Evolutionary conservation across 139 green algal species (phyloP).

Genomic region (Chlamydomonas eustigma): DNA sequence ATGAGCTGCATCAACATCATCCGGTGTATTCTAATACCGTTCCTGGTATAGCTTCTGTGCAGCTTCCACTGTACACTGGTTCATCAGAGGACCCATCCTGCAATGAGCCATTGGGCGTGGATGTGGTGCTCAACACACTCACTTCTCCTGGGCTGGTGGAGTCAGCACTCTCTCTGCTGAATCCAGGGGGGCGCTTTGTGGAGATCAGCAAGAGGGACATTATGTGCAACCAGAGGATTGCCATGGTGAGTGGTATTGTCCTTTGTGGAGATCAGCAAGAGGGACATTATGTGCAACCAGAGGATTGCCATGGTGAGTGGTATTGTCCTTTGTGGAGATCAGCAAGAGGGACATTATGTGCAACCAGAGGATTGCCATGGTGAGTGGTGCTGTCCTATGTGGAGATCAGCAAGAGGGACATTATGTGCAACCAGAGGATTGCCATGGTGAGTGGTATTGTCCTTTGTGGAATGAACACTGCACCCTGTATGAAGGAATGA

Average conservation of each 20-base stretch:
- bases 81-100: not conserved
- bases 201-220: conserved; percentile 90
- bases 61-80: not conserved
- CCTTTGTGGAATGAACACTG: too few relatives aligned
- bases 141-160: conserved; percentile 72
- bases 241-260: too few relatives aligned
- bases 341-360: conserved; percentile 83
- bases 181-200: conserved; percentile 54
- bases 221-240: conserved; percentile 49
- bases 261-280: conserved; percentile 85
- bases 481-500: too few relatives aligned
- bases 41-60: not conserved
- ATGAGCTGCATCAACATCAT: not conserved
- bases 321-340: conserved; percentile 70
- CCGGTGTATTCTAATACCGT: not conserved
- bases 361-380: conserved; percentile 31
- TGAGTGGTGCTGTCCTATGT: conserved; percentile 54
- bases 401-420: conserved; percentile 86
- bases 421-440: conserved; percentile 57
- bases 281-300: conserved; percentile 67
- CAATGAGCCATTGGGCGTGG: conserved; percentile 40
- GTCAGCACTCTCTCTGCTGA: conserved; percentile 49
- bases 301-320: conserved; percentile 29
- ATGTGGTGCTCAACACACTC: conserved; percentile 76
- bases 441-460: too few relatives aligned